Percentiles rank a stretch among this genome's conserved stretches.
phyloP scores from a whole-genome alignment of 148 eudicot species.

The Vaccinium macrocarpon region DNA sequence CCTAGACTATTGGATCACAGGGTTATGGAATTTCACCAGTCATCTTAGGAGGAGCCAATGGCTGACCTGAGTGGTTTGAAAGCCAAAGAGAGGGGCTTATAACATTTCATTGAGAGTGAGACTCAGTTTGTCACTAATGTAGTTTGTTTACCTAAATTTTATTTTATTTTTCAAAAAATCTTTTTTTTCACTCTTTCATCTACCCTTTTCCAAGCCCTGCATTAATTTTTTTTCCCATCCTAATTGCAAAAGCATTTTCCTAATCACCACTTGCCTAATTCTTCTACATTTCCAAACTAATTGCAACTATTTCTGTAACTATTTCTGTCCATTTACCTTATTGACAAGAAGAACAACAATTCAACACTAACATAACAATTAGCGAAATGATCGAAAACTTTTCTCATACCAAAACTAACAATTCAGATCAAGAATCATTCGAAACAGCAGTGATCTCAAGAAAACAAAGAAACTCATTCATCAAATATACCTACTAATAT shows the following conservation, averaged over 20 bases:
- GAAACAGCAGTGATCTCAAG: background rate
- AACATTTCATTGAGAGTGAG: no score
- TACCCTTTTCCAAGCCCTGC: background rate
- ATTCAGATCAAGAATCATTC: background rate
- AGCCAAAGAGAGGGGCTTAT: slow-evolving; percentile 6
- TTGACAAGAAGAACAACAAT: background rate
- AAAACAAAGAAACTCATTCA: slow-evolving; percentile 5
- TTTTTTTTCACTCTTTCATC: background rate
- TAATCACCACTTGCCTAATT: background rate
- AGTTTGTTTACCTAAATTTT: background rate
- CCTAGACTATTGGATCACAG: background rate
- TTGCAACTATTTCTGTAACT: background rate
- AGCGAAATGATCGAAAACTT: background rate
- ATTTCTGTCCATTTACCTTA: background rate
- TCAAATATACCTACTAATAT: background rate
- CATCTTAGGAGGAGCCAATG: background rate
- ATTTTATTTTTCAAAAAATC: no score
- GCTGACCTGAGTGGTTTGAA: background rate
- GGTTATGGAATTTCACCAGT: background rate
- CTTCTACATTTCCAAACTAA: background rate
- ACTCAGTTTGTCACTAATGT: background rate
- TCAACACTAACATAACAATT: background rate
- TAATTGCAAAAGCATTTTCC: background rate
- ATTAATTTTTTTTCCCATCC: background rate
- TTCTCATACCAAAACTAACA: background rate